phyloP scores from a whole-genome alignment of 139 green algal species.

The Ostreobium quekettii region DNA sequence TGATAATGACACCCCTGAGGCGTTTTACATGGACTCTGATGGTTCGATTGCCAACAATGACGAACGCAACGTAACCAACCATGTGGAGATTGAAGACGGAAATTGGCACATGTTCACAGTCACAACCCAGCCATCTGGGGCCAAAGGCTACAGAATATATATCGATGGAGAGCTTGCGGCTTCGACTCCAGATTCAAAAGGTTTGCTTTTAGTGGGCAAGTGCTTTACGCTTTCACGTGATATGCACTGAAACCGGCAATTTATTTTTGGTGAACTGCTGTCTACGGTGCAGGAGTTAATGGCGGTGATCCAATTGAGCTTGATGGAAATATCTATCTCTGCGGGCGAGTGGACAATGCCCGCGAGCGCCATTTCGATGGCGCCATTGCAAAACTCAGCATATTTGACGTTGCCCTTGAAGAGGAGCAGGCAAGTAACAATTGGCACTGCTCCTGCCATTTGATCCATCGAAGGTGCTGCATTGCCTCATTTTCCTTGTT shows the following conservation, averaged over 20 bases:
- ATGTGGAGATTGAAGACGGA: slow-evolving; percentile 31
- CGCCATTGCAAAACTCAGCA: slow-evolving; percentile 20
- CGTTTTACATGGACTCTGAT: slow-evolving; percentile 13
- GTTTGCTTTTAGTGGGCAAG: not conserved
- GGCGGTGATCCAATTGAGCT: slow-evolving; percentile 28
- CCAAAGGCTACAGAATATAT: slow-evolving; percentile 15
- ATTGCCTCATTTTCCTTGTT: too few relatives aligned
- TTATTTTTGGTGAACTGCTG: not conserved
- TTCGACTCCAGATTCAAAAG: not conserved
- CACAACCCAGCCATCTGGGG: slow-evolving; percentile 26
- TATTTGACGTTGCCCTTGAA: slow-evolving; percentile 27
- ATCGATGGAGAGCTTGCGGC: slow-evolving; percentile 3
- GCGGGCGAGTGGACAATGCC: slow-evolving; percentile 39
- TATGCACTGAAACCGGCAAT: not conserved
- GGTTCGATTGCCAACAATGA: not conserved
- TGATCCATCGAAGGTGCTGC: too few relatives aligned
- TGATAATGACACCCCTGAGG: not conserved
- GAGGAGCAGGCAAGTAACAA: too few relatives aligned
- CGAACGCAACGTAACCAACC: not conserved
- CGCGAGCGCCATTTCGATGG: slow-evolving; percentile 28
- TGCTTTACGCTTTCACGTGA: not conserved
- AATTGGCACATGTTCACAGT: slow-evolving; percentile 61
- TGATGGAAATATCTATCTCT: slow-evolving; percentile 34
- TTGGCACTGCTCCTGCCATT: too few relatives aligned
- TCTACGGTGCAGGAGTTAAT: not conserved